These are phyloP conservation scores for Cutaneotrichosporon mucoides DNA, from an alignment of 1,284 basidiomycete species.

Conservation along the genomic window DNA sequence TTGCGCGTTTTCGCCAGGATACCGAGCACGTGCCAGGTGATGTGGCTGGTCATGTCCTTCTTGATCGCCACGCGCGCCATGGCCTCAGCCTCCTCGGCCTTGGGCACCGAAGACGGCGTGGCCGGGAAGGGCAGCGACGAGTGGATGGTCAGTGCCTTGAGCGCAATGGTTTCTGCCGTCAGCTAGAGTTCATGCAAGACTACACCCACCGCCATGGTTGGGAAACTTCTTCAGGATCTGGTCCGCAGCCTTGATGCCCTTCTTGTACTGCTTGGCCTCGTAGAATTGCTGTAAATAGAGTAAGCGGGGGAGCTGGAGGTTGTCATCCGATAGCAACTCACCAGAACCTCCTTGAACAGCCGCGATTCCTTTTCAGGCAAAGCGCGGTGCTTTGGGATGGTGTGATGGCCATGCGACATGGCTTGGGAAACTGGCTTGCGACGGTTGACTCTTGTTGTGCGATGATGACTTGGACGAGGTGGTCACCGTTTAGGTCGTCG, in stretches of 20 bases:
- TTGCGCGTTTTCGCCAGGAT: constrained; percentile 70
- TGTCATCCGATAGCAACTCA: constrained; percentile 30
- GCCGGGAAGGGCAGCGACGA: constrained; percentile 46
- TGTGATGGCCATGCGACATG: constrained; percentile 18
- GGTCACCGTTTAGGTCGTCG: too few species aligned
- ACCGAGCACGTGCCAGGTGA: constrained; percentile 97
- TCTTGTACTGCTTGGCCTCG: constrained; percentile 84
- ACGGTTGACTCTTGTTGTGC: too few species aligned
- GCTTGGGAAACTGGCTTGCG: not conserved
- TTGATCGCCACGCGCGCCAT: constrained; percentile 83
- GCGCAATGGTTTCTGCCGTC: constrained; percentile 75
- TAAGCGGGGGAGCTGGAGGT: constrained; percentile 3
- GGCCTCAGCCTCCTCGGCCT: constrained; percentile 68
- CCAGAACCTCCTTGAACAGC: constrained; percentile 85
- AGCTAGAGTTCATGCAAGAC: not conserved
- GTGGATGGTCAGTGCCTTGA: constrained; percentile 83
- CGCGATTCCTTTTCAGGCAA: constrained; percentile 79
- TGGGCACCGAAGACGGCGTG: constrained; percentile 56
- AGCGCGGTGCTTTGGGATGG: constrained; percentile 41
- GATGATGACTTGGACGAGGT: too few species aligned
- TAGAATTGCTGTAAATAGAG: constrained; percentile 57
- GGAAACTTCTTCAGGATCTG: constrained; percentile 93
- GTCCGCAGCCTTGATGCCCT: constrained; percentile 87
- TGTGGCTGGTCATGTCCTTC: constrained; percentile 86
- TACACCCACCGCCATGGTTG: constrained; percentile 76